A percentile compares a stretch with the other conserved stretches of the same genome.
These are phyloP conservation scores for Lunasporangiospora selenospora DNA, from an alignment of 192 early-diverging fungal species.

Conservation along the genomic window DNA sequence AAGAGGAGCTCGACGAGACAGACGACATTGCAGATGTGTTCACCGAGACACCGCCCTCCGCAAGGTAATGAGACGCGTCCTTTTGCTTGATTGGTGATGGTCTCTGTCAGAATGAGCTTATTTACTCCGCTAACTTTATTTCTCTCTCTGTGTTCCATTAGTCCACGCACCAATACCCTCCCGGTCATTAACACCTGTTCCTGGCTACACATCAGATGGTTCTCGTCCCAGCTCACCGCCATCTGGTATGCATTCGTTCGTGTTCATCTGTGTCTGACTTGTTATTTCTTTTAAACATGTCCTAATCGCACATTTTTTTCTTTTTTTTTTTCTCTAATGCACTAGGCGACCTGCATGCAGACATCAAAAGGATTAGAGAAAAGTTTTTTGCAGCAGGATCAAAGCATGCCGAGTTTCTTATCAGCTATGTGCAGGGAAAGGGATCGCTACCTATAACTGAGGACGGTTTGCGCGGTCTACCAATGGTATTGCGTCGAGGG, in stretches of 20 bases:
- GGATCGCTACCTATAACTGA: conserved; percentile 8
- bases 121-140: no score
- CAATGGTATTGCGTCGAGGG: conserved; percentile 14
- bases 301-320: not conserved
- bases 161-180: no score
- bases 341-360: conserved; percentile 10
- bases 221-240: no score
- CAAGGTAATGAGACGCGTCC: not conserved
- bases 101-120: no score
- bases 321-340: not conserved
- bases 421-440: conserved; percentile 6
- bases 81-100: no score
- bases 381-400: conserved; percentile 13
- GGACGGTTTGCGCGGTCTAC: not conserved
- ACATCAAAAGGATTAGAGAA: conserved; percentile 7
- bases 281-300: not conserved
- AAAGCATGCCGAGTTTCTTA: conserved; percentile 3
- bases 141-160: no score
- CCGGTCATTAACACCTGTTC: no score
- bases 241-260: no score
- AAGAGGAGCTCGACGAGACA: not conserved
- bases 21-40: not conserved
- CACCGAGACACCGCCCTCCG: not conserved
- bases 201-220: no score
- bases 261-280: not conserved